These are phyloP conservation scores for Xylaria nigripes DNA, from an alignment of 495 filamentous ascomycete species.

Conservation along the genomic window DNA sequence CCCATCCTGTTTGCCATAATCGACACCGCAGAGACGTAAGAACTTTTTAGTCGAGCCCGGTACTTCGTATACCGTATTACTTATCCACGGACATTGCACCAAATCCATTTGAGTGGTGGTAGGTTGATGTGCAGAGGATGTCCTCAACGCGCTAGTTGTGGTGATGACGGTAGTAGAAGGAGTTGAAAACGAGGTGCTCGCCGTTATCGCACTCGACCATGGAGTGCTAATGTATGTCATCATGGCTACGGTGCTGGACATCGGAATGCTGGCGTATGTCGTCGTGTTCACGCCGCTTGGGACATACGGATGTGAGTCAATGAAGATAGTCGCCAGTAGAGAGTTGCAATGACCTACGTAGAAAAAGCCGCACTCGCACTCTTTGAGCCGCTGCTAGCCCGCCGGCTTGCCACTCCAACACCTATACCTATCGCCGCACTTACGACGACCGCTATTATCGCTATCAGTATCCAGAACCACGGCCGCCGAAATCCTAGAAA, in stretches of 20 bases:
- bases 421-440: conserved; percentile 33
- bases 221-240: not conserved
- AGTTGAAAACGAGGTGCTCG: conserved; percentile 6
- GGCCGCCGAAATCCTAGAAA: conserved; percentile 21
- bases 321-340: not conserved
- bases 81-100: conserved; percentile 35
- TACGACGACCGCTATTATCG: conserved; percentile 24
- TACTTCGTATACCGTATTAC: conserved; percentile 36
- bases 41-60: conserved; percentile 35
- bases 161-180: not conserved
- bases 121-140: conserved; percentile 9
- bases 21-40: conserved; percentile 37
- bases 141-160: conserved; percentile 10
- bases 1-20: conserved; percentile 30
- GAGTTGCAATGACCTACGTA: not conserved
- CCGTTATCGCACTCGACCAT: not conserved
- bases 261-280: no score
- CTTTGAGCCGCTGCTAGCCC: not conserved
- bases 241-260: not conserved
- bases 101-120: conserved; percentile 14
- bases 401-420: conserved; percentile 15
- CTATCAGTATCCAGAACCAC: conserved; percentile 25
- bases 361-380: not conserved
- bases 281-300: not conserved
- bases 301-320: not conserved